Conservation (phyloP, 257 asterid species). For the Phtheirospermum japonicum region DNA sequence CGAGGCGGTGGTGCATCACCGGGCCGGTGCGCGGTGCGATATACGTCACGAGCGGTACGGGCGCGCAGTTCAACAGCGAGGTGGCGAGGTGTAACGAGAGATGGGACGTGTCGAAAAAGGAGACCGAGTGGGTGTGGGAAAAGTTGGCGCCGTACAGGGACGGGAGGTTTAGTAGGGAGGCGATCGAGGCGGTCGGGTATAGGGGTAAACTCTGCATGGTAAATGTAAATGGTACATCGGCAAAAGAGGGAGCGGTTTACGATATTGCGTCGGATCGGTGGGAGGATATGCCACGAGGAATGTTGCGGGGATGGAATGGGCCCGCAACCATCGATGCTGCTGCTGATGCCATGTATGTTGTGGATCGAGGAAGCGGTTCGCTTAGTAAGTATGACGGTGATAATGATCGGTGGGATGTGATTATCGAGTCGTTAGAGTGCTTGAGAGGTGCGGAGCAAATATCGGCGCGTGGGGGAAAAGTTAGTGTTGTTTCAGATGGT, state of each 20-base stretch:
- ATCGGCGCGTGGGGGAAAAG: constrained; percentile 49
- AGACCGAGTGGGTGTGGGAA: constrained; percentile 60
- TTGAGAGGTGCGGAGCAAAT: constrained; percentile 63
- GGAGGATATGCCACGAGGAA: constrained; percentile 63
- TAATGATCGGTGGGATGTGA: constrained; percentile 52
- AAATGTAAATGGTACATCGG: constrained; percentile 52
- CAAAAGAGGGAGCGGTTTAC: constrained; percentile 49
- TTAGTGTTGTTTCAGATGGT: constrained; percentile 47
- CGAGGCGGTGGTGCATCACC: constrained; percentile 72
- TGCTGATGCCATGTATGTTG: constrained; percentile 40
- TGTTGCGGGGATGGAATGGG: constrained; percentile 71
- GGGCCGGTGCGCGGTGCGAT: constrained; percentile 37
- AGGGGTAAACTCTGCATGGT: constrained; percentile 69
- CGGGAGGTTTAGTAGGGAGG: constrained; percentile 71
- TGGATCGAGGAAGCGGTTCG: constrained; percentile 53
- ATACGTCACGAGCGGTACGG: constrained; percentile 61
- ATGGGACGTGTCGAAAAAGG: constrained; percentile 55
- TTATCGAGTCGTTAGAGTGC: constrained; percentile 39
- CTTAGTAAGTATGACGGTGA: constrained; percentile 47
- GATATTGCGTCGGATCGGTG: constrained; percentile 35
- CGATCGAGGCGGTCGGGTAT: constrained; percentile 55
- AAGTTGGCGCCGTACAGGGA: constrained; percentile 40
- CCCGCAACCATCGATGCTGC: constrained; percentile 41
- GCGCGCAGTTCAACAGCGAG: constrained; percentile 39
- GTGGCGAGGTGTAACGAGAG: constrained; percentile 63